Conservation (phyloP, 495 filamentous ascomycete species). For the Penicillium chermesinum region DNA sequence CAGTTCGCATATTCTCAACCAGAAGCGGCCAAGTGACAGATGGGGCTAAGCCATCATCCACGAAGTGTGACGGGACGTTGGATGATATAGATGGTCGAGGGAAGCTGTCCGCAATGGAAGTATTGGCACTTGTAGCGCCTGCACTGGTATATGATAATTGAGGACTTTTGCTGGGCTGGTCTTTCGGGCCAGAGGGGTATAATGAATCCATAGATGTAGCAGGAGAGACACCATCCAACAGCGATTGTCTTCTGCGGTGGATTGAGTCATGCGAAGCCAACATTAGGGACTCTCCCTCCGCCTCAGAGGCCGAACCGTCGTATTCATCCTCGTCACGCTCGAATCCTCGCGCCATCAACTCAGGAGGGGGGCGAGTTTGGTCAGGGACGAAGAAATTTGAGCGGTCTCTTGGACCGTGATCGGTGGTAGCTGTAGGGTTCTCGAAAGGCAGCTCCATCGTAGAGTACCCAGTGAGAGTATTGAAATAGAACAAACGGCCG, state of each 20-base stretch:
- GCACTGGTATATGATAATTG: slow-evolving; percentile 23
- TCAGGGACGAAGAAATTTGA: slow-evolving; percentile 85
- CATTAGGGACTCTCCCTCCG: slow-evolving; percentile 64
- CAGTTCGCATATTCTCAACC: slow-evolving; percentile 82
- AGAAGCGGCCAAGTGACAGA: slow-evolving; percentile 83
- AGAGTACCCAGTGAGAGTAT: slow-evolving; percentile 88
- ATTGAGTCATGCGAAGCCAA: slow-evolving; percentile 53
- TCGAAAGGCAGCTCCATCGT: slow-evolving; percentile 92
- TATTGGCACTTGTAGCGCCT: slow-evolving; percentile 27
- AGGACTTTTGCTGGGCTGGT: slow-evolving; percentile 17
- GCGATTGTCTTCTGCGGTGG: slow-evolving; percentile 58
- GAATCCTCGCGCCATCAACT: slow-evolving; percentile 83
- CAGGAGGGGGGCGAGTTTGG: slow-evolving; percentile 84
- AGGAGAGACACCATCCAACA: slow-evolving; percentile 73
- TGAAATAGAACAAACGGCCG: slow-evolving; percentile 94
- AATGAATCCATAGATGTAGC: slow-evolving; percentile 91
- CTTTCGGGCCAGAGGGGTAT: slow-evolving; percentile 45
- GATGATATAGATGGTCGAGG: slow-evolving; percentile 50
- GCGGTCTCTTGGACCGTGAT: slow-evolving; percentile 80
- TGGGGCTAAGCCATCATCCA: slow-evolving; percentile 71
- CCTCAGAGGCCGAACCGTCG: slow-evolving; percentile 82
- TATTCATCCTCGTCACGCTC: slow-evolving; percentile 79
- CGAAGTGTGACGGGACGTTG: slow-evolving; percentile 71
- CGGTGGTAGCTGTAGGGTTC: slow-evolving; percentile 72
- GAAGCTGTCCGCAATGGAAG: slow-evolving; percentile 33